A percentile compares a stretch with the other conserved stretches of the same genome.
Conservation (phyloP, 495 filamentous ascomycete genomes). For the Neurospora sublineolata region DNA sequence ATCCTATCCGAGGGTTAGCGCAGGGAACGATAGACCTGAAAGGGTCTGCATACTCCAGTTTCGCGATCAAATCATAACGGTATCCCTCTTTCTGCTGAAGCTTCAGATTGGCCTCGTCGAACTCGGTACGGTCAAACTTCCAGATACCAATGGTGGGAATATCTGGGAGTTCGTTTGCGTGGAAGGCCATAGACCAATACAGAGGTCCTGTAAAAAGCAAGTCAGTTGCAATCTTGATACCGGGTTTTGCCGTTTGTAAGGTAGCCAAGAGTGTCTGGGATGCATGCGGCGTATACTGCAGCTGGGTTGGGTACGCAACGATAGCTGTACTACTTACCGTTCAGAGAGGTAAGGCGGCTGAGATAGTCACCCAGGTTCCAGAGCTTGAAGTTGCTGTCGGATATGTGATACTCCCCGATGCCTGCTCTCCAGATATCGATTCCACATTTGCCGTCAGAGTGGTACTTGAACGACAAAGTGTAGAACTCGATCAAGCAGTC, state of each 20-base stretch:
- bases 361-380: conserved; percentile 18
- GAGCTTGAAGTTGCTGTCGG: conserved; percentile 1
- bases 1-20: not conserved
- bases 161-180: conserved; percentile 4
- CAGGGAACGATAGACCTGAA: too few species aligned
- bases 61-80: conserved; percentile 1
- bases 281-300: not conserved
- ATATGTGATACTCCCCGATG: conserved; percentile 2
- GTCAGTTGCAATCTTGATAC: too few species aligned
- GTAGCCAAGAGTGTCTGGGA: not conserved
- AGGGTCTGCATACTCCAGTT: conserved; percentile 2
- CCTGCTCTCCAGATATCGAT: conserved; percentile 17
- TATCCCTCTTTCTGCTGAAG: conserved; percentile 8
- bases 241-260: not conserved
- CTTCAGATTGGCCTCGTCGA: conserved; percentile 10
- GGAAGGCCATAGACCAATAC: conserved; percentile 12
- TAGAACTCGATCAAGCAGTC: conserved; percentile 13
- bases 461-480: conserved; percentile 11
- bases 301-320: not conserved
- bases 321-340: conserved; percentile 3
- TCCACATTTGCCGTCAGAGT: conserved; percentile 1
- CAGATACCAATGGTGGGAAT: conserved; percentile 9
- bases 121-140: conserved; percentile 9
- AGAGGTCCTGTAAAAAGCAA: conserved; percentile 1
- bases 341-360: conserved; percentile 7